Evolutionary conservation across 208 protist species (phyloP), one percentile per base, ranked within the genome.

Genomic region (Crithidia fasciculata): DNA sequence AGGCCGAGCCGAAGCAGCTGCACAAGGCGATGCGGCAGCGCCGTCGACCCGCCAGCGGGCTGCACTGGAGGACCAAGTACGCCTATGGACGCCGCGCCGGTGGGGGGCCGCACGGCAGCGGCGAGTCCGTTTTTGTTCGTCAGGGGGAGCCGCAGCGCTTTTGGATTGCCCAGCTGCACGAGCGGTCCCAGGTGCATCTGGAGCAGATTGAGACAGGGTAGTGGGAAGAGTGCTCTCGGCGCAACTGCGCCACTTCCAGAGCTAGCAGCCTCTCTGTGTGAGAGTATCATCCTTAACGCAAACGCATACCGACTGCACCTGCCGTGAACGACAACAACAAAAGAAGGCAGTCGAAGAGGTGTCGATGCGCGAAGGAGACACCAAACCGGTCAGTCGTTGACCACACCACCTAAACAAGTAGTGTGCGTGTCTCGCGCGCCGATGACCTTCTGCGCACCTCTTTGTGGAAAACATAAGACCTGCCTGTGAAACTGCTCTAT

Each of bases 121-220:
- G 70, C 19, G 69, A 71, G 67, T 83, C 73, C n/a, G 69, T 67
- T 28, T 73, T 85, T 45, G 47, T 40, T 16, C 62, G 60, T 0
- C 72, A 78, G 39, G 68, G 68, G 40, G 80, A 85, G 39, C 80
- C 80, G 39, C 59, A 79, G 54, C 49, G 47, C 28, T 85, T 72
- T 70, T 88, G 80, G 77, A 63, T 74, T 18, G 74, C 71, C 8
- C 72, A 83, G 54, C 55, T 83, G 52, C 63, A 72, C 50, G 71
- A 81, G 67, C 52, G 60, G 36, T 37, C 74, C 39, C 73, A 73
- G n/a, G 52, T 85, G 56, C 77, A 57, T 18, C 59, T 88, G 13
- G 80, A 83, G 12, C 69, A 59, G 0, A 80, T 85, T 12, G 72
- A 76, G 45, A 66, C 67, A 13, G 54, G 58, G 65, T 81, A 75